phyloP scores from a whole-genome alignment of 768 basidiomycete genomes.

The Pleurotus eryngii region DNA sequence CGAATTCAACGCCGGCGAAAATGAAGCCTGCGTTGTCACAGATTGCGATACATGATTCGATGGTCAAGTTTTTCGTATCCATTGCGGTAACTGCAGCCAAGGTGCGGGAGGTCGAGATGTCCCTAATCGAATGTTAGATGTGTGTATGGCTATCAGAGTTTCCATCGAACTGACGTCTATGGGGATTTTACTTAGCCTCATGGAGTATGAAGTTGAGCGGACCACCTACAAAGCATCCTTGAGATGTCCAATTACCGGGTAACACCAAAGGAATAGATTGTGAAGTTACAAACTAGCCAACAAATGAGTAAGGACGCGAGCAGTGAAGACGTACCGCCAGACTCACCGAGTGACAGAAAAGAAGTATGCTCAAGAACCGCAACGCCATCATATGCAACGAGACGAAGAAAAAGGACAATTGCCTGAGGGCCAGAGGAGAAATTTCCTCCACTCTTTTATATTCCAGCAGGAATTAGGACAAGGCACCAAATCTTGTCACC shows the following conservation, averaged over 20 bases:
- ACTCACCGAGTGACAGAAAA: not conserved
- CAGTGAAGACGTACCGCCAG: not conserved
- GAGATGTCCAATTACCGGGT: constrained; percentile 41
- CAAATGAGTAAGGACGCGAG: not conserved
- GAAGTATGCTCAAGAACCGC: not conserved
- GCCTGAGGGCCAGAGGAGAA: not conserved
- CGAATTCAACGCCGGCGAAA: constrained; percentile 66
- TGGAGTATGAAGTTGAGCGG: not conserved
- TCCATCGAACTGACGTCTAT: not conserved
- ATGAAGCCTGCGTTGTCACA: constrained; percentile 36
- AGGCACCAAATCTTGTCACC: not conserved
- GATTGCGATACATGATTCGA: constrained; percentile 39
- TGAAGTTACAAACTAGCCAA: constrained; percentile 1
- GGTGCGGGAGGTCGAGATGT: constrained; percentile 45
- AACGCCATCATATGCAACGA: not conserved
- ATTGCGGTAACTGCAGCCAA: constrained; percentile 40
- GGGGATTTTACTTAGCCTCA: not conserved
- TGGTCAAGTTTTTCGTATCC: constrained; percentile 48
- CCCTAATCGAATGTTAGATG: constrained; percentile 14
- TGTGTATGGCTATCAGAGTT: not conserved
- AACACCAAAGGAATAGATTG: constrained; percentile 28
- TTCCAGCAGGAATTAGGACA: not conserved
- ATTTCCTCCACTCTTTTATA: not conserved
- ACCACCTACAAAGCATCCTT: constrained; percentile 46
- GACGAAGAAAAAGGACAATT: not conserved